Conservation (phyloP, 2,329 filamentous ascomycete genomes). For the Magnaporthiopsis poae region DNA sequence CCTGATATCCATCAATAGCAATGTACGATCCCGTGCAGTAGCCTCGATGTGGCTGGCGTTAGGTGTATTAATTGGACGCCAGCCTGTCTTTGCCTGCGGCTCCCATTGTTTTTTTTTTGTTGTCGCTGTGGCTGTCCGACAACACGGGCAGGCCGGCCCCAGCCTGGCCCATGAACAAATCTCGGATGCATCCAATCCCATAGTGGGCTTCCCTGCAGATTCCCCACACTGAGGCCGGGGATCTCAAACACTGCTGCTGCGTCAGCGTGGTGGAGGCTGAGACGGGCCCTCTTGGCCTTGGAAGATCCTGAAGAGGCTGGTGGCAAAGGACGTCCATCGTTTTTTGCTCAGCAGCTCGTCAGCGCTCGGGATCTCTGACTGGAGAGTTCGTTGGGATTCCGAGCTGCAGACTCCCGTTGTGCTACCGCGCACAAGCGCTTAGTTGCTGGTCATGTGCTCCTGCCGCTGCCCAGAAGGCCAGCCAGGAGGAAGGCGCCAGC, state of each 20-base stretch:
- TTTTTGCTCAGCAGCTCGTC: slow-evolving; percentile 1
- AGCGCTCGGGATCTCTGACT: not conserved
- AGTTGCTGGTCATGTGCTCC: not conserved
- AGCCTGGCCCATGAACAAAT: not conserved
- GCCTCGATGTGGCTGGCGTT: not conserved
- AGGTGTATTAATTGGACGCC: not conserved
- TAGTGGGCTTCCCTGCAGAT: not conserved
- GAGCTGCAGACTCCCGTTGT: not conserved
- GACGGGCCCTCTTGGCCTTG: not conserved
- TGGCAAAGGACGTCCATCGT: not conserved
- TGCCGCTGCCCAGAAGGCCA: not conserved
- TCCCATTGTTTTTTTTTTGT: too few relatives aligned
- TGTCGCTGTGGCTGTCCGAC: not conserved
- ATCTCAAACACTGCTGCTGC: slow-evolving; percentile 10
- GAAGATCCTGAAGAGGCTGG: not conserved
- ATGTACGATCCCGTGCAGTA: too few relatives aligned
- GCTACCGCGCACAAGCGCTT: not conserved
- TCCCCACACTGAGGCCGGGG: not conserved
- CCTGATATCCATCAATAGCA: not conserved
- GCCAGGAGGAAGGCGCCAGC: too few relatives aligned
- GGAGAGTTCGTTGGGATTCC: not conserved
- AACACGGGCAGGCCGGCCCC: not conserved
- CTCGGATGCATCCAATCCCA: not conserved
- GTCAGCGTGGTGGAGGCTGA: slow-evolving; percentile 7
- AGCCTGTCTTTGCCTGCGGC: too few relatives aligned